Evolutionary conservation across 2,329 filamentous ascomycete species (phyloP).

Genomic region (Fusarium papillatum): DNA sequence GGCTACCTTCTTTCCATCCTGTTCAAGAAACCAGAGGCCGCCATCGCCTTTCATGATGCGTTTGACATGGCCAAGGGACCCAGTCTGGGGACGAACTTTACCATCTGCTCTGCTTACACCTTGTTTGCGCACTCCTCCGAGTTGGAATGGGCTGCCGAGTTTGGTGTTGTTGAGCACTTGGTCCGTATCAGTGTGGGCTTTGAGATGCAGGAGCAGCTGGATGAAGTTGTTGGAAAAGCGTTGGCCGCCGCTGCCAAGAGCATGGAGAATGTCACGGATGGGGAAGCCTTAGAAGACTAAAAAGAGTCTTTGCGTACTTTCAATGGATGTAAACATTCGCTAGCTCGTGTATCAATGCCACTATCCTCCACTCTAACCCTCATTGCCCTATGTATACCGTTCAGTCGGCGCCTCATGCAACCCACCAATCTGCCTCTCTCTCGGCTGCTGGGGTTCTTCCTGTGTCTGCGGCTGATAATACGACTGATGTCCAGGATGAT

Average conservation of each 20-base stretch:
- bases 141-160: conserved; percentile 52
- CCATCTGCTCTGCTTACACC: conserved; percentile 58
- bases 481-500: neutral
- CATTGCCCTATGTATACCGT: neutral
- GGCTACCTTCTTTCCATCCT: conserved; percentile 66
- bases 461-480: neutral
- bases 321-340: neutral
- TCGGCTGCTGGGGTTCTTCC: neutral
- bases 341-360: neutral
- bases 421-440: neutral
- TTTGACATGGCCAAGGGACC: conserved; percentile 63
- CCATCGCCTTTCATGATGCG: conserved; percentile 62
- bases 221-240: conserved; percentile 25
- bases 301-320: neutral
- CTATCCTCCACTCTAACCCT: neutral
- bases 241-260: conserved; percentile 23
- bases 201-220: conserved; percentile 52
- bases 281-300: neutral
- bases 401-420: neutral
- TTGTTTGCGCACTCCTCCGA: conserved; percentile 54
- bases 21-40: conserved; percentile 52
- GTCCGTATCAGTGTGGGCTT: conserved; percentile 60
- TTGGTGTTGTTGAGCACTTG: conserved; percentile 55
- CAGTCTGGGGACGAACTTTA: conserved; percentile 64
- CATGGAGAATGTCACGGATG: neutral